Evolutionary conservation across 768 basidiomycete species (phyloP).

Genomic region (Cystofilobasidium bisporidii): DNA sequence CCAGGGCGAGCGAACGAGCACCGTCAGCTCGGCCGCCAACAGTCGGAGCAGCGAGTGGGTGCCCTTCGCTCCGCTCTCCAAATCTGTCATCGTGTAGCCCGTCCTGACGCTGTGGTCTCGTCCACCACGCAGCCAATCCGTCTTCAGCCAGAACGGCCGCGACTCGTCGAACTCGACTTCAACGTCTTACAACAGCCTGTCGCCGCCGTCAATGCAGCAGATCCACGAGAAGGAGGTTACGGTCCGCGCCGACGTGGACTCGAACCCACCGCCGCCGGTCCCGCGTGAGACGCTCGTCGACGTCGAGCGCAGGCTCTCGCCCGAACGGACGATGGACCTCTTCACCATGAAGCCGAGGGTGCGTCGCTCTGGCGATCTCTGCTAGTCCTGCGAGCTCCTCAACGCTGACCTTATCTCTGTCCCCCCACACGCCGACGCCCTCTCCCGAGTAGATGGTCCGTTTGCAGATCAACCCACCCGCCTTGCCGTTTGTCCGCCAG

Average conservation of each 20-base stretch:
- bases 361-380: constrained; percentile 29
- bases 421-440: too few relatives aligned
- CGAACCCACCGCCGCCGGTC: not conserved
- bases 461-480: constrained; percentile 76
- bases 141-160: constrained; percentile 17
- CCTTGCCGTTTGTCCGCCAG: constrained; percentile 65
- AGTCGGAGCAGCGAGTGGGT: constrained; percentile 36
- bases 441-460: constrained; percentile 57
- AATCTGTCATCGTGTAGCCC: not conserved
- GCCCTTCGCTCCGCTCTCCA: too few relatives aligned
- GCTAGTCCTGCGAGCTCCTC: too few relatives aligned
- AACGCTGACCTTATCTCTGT: too few relatives aligned
- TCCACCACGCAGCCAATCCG: not conserved
- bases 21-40: constrained; percentile 33
- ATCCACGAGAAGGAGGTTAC: constrained; percentile 30
- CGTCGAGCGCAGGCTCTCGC: constrained; percentile 68
- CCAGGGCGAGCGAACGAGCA: constrained; percentile 31
- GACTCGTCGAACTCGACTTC: constrained; percentile 14
- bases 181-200: constrained; percentile 14
- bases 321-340: constrained; percentile 73
- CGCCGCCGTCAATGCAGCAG: constrained; percentile 6
- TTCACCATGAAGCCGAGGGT: constrained; percentile 95
- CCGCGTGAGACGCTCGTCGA: constrained; percentile 50
- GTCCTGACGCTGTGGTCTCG: not conserved
- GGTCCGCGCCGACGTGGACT: not conserved